Conservation (phyloP, 129 eudicot genomes). For the Pittosporum tobira region DNA sequence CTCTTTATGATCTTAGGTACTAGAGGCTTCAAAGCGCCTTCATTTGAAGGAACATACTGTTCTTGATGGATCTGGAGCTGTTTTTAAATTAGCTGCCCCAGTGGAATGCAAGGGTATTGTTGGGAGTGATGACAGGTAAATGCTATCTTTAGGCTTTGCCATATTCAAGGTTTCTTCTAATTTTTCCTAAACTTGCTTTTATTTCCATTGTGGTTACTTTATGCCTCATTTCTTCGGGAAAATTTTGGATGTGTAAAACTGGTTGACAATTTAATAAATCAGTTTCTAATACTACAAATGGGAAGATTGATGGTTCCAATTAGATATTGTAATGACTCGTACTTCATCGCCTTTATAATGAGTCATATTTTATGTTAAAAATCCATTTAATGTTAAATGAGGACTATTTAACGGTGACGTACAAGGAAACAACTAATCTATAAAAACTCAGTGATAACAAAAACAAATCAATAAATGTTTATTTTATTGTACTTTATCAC, state of each 20-base stretch:
- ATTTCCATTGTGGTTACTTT: background rate
- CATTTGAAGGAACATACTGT: constrained; percentile 89
- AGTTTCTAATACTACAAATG: background rate
- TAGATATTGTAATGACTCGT: background rate
- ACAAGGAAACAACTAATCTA: too few relatives aligned
- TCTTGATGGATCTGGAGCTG: constrained; percentile 81
- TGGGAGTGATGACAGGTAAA: constrained; percentile 98
- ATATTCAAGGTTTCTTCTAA: background rate
- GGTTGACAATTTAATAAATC: background rate
- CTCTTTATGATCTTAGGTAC: constrained; percentile 37
- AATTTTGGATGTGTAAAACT: background rate
- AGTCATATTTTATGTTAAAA: background rate
- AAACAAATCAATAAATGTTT: background rate
- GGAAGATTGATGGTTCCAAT: background rate
- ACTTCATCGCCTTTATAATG: too few relatives aligned
- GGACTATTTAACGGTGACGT: background rate
- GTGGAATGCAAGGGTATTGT: constrained; percentile 99
- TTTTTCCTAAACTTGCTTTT: background rate
- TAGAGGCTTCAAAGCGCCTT: constrained; percentile 89
- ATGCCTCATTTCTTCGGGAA: background rate
- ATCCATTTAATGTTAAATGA: background rate
- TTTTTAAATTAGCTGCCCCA: constrained; percentile 87
- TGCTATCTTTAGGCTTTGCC: constrained; percentile 4
- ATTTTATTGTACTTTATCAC: background rate
- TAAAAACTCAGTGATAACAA: background rate